Conservation (phyloP, 2,329 filamentous ascomycete species). For the Periconia macrospinosa region DNA sequence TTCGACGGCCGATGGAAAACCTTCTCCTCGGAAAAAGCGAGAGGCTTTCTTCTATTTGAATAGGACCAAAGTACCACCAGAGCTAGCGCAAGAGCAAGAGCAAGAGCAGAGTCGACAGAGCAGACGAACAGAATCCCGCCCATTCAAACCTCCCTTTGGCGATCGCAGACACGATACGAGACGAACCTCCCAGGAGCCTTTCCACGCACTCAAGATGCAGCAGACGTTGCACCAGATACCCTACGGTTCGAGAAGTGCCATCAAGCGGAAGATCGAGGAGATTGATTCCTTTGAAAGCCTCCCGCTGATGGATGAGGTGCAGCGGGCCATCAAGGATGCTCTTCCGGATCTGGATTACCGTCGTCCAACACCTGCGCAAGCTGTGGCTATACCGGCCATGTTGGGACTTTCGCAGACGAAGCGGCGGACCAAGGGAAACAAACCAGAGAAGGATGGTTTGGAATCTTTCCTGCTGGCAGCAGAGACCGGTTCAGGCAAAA, state of each 20-base stretch:
- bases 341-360: slow-evolving; percentile 75
- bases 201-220: slow-evolving; percentile 94
- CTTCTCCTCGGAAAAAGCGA: slow-evolving; percentile 23
- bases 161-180: slow-evolving; percentile 21
- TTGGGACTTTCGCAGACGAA: slow-evolving; percentile 58
- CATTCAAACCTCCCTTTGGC: slow-evolving; percentile 4
- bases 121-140: neutral
- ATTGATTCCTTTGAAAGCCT: slow-evolving; percentile 83
- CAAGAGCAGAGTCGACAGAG: slow-evolving; percentile 4
- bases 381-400: slow-evolving; percentile 81
- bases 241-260: slow-evolving; percentile 66
- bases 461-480: slow-evolving; percentile 82
- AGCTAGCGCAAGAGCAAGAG: slow-evolving; percentile 22
- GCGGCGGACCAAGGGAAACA: slow-evolving; percentile 27
- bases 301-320: slow-evolving; percentile 70
- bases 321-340: slow-evolving; percentile 75
- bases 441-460: slow-evolving; percentile 45
- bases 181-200: slow-evolving; percentile 52
- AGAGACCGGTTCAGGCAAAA: slow-evolving; percentile 97
- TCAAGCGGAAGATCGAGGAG: slow-evolving; percentile 64
- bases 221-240: slow-evolving; percentile 73
- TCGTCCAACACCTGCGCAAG: slow-evolving; percentile 85
- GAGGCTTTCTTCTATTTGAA: slow-evolving; percentile 40
- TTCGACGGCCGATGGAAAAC: slow-evolving; percentile 14
- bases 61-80: slow-evolving; percentile 30